Evolutionary conservation across 345 rosid species (phyloP), one percentile per base, ranked within the genome.

Genomic region (Aethionema arabicum): DNA sequence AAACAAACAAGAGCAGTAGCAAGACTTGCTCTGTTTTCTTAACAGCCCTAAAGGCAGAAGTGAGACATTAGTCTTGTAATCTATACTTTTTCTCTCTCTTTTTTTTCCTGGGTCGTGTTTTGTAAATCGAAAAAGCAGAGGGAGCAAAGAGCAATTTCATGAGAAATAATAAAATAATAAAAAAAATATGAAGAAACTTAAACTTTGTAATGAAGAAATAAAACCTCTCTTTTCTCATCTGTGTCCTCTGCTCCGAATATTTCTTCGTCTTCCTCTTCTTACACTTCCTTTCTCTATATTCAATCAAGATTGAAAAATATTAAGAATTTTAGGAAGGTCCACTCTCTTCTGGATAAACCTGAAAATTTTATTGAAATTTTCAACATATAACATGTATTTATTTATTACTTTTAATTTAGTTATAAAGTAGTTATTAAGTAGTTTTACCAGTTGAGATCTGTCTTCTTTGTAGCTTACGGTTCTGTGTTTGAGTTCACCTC

Each of bases 401-500:
- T n/a, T n/a, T n/a, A n/a, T n/a, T n/a, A n/a, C n/a, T n/a, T n/a
- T n/a, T n/a, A n/a, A n/a, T n/a, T n/a, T n/a, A n/a, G n/a, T n/a
- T n/a, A n/a, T n/a, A n/a, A n/a, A n/a, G n/a, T n/a, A n/a, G n/a
- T n/a, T n/a, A n/a, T n/a, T n/a, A 35, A 37, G 46, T 40, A 13
- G 11, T 27, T 12, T 56, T 66, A 71, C 75, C 61, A 58, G 45
- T 14, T 71, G 70, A 8, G 75, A 71, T 64, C 66, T 71, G 50
- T 83, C 90, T 40, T 82, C 97, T 33, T 66, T 83, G 57, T 52
- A 65, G 77, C 84, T 79, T 51, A 74, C 31, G 21, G 84, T 76
- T 78, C 95, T 83, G 47, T 60, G 84, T 76, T 83, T 87, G 72
- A 83, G 66, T 73, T 87, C 97, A 32, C 92, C 92, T 72, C 92